phyloP scores from a whole-genome alignment of 139 green algal species.

The Desmodesmus armatus region DNA sequence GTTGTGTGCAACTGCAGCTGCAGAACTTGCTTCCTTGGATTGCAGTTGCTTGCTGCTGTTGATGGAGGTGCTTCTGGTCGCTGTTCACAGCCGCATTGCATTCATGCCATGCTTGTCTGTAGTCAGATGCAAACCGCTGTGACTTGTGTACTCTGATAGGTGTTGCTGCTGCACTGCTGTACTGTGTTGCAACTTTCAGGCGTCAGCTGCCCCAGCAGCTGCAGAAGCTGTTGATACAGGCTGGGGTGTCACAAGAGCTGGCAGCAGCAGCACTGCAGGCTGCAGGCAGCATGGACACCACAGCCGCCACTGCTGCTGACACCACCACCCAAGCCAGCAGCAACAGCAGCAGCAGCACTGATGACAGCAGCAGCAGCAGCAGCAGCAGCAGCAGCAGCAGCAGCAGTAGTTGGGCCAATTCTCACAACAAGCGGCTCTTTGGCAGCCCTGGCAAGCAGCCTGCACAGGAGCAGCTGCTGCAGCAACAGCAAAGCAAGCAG shows the following conservation, averaged over 20 bases:
- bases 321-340: neutral
- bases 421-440: neutral
- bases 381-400: constrained; percentile 1
- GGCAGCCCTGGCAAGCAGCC: neutral
- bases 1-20: neutral
- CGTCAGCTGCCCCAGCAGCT: neutral
- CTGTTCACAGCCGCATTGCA: neutral
- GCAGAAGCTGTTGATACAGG: constrained; percentile 24
- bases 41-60: neutral
- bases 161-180: too few relatives aligned
- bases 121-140: too few relatives aligned
- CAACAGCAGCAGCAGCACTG: constrained; percentile 22
- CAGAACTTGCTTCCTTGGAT: neutral
- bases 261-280: constrained; percentile 25
- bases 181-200: neutral
- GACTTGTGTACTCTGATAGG: too few relatives aligned
- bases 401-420: neutral
- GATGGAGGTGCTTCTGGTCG: too few relatives aligned
- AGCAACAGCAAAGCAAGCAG: neutral
- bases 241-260: neutral
- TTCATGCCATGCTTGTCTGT: neutral
- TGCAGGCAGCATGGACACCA: too few relatives aligned
- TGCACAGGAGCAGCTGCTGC: neutral
- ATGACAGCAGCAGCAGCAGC: constrained; percentile 15
- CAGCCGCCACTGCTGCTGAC: constrained; percentile 20